Evolutionary conservation across 2,329 filamentous ascomycete species (phyloP), one percentile per base, ranked within the genome.

Genomic region (Trichoderma koningiopsis): DNA sequence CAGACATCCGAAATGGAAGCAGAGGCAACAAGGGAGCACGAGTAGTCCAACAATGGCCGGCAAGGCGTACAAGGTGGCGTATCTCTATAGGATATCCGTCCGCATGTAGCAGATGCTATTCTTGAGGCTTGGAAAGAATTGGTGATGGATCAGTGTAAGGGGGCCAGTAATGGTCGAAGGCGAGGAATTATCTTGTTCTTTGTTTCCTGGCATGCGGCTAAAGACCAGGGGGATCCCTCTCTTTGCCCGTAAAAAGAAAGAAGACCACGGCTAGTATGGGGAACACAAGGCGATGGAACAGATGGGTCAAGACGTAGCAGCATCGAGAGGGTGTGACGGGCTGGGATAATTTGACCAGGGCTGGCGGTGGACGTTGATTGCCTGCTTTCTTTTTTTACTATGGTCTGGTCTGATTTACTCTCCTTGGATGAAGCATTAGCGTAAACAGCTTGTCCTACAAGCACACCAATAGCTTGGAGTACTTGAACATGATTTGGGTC

Each of bases 231-330:
- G 63, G 31, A 29, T 14, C 27, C 40, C 8, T 43, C 40, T 43
- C 40, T n/a, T n/a, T 43, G 40, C 40, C 40, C n/a, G 40, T 10
- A 43, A 43, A 40, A 43, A 43, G 40, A 31, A 35, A 35, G 37
- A 63, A 33, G 29, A 35, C 14, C 14, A 58, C 37, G 67, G 52
- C 68, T 69, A 65, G 60, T 33, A 59, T 55, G 67, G 68, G 61
- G 53, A 58, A 55, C 53, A 65, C 43, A 69, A 57, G 60, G 61
- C 61, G 67, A 55, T 58, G 43, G 64, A 60, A 58, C 55, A 43
- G 64, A 55, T 58, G 68, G 60, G 47, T 27, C 68, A 35, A 65
- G 59, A 60, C 63, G 49, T 24, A 56, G 35, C 43, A 52, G 37
- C 37, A 24, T 40, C 35, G 63, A 59, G 66, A 68, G 43, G 58